Evolutionary conservation across 495 filamentous ascomycete species (phyloP).

Genomic region (Aspergillus cavernicola): DNA sequence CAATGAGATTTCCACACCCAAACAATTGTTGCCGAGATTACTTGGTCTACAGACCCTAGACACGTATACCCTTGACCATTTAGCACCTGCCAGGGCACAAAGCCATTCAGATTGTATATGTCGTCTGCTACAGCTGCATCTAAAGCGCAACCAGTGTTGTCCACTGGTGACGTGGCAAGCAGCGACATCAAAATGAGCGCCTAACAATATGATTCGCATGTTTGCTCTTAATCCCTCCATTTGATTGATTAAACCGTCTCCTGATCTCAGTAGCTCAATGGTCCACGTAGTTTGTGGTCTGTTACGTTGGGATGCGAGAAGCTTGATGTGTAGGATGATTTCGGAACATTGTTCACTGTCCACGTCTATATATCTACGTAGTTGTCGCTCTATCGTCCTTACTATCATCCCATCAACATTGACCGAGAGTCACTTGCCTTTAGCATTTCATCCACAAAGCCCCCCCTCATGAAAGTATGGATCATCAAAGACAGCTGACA

Average conservation of each 20-base stretch:
- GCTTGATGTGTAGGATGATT: constrained; percentile 2
- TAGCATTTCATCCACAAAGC: neutral
- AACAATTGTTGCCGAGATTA: constrained; percentile 3
- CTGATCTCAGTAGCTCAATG: constrained; percentile 18
- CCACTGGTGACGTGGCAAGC: constrained; percentile 41
- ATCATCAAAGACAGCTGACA: too few species aligned
- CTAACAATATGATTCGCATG: constrained; percentile 22
- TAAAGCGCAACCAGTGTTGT: constrained; percentile 26
- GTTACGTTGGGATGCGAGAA: constrained; percentile 2
- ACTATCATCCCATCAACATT: neutral
- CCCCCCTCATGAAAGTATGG: too few species aligned
- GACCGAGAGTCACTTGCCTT: neutral
- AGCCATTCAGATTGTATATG: constrained; percentile 10
- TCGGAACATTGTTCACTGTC: constrained; percentile 3
- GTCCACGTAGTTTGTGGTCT: constrained; percentile 33
- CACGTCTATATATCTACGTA: neutral
- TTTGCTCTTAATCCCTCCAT: constrained; percentile 18
- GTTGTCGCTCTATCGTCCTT: neutral
- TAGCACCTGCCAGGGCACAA: constrained; percentile 16
- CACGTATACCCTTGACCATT: constrained; percentile 25
- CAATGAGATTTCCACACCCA: constrained; percentile 3
- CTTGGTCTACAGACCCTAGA: constrained; percentile 9
- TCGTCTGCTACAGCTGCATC: constrained; percentile 17
- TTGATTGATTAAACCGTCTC: constrained; percentile 18
- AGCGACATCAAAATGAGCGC: constrained; percentile 22